A percentile compares a stretch with the other conserved stretches of the same genome.
Evolutionary conservation across 169 alveolate genomes (phyloP).

Genomic region (Cryptosporidium sp.): DNA sequence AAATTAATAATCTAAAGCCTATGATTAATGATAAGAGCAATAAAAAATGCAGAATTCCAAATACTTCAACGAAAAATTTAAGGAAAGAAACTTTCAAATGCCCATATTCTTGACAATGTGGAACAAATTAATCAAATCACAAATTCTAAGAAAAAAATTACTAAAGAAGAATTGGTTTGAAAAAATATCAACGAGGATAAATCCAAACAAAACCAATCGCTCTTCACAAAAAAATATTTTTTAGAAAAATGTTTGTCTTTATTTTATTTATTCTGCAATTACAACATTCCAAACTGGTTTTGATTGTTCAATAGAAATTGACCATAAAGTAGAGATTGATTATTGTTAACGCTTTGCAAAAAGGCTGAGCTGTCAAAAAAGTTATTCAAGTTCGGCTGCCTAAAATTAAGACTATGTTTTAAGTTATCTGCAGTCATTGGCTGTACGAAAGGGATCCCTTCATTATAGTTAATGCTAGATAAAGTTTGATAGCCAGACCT

Average conservation of each 20-base stretch:
- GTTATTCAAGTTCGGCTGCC: background rate
- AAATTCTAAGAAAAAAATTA: background rate
- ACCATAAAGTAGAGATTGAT: background rate
- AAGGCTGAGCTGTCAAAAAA: background rate
- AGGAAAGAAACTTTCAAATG: background rate
- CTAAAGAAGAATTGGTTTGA: background rate
- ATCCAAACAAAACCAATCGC: background rate
- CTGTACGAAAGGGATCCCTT: background rate
- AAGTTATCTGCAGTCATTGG: background rate
- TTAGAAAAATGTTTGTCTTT: background rate
- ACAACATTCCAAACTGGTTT: background rate
- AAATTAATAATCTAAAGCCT: background rate
- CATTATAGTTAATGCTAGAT: background rate
- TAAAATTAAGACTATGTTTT: background rate
- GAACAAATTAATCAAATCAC: background rate
- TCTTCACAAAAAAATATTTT: background rate
- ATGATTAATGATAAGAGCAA: background rate
- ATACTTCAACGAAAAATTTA: background rate
- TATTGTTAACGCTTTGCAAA: background rate
- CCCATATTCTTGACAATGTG: background rate
- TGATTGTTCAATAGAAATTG: background rate
- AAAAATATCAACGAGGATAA: background rate
- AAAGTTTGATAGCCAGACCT: constrained; percentile 1
- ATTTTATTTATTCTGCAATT: background rate
- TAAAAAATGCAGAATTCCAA: background rate